Evolutionary conservation across 2,329 filamentous ascomycete species (phyloP), one percentile per base, ranked within the genome.

Genomic region (Claviceps citrina): DNA sequence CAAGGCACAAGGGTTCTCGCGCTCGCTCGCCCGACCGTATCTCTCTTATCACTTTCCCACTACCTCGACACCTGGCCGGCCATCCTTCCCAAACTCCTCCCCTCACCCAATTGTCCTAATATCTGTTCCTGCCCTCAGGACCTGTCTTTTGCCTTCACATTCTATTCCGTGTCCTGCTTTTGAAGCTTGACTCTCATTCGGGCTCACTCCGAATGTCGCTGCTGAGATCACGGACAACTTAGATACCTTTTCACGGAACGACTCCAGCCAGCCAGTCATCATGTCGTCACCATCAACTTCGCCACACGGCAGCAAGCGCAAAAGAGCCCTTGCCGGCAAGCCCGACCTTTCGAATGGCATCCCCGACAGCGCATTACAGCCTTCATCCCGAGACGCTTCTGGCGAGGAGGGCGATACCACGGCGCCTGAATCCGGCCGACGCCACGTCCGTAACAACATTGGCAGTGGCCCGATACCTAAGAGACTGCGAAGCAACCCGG

Each of bases 321-420:
- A 94, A 73, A 78, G 87, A 59, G 73, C 71, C 41, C 65, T 66
- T 43, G 71, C 69, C 45, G 61, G 67, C 48, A 67, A 59, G 44
- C 59, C 63, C 38, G 59, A 65, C 46, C 64, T 69, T 61, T 55
- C 66, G 45, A 55, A 63, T 46, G 48, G 50, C 44, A 41, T 54
- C 46, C 42, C 71, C 43, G 70, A 75, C 40, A 73, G 80, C 54
- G 67, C 61, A 44, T 55, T 76, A 37, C 70, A 79, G 49, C 75
- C 81, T 27, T 85, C 82, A 15, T 87, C 84, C 27, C 76, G 82
- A 55, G 84, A 93, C 64, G 83, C 82, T 44, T 89, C 84, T 13
- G 82, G 71, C 47, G 84, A 93, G 63, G 84, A 89, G 56, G 78
- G 75, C 52, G 78, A 81, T 52, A 83, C 84, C 49, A 78, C 79